A percentile compares a stretch with the other conserved stretches of the same genome.
Conservation (phyloP, 2,329 filamentous ascomycete genomes). For the Trichoderma atrobrunneum region DNA sequence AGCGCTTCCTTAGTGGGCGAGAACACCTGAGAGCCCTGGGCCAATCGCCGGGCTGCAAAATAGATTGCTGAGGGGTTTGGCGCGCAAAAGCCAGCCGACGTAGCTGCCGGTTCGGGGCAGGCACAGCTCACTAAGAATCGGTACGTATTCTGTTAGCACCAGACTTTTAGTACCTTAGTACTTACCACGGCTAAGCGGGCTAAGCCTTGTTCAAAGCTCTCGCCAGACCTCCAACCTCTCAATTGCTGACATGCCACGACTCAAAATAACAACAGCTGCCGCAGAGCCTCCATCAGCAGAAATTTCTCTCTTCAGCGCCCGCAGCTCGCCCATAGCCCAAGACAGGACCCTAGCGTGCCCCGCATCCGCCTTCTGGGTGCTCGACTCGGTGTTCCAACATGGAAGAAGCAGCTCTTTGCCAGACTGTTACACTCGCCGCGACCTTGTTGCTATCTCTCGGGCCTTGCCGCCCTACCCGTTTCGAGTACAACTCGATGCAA, state of each 20-base stretch:
- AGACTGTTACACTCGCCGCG: not conserved
- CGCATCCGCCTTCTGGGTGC: not conserved
- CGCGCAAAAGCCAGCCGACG: not conserved
- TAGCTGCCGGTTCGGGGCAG: not conserved
- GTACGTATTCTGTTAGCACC: not conserved
- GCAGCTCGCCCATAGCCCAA: not conserved
- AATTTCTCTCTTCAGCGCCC: not conserved
- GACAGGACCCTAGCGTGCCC: not conserved
- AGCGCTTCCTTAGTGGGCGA: not conserved
- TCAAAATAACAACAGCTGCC: not conserved
- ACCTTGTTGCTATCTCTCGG: not conserved
- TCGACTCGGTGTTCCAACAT: not conserved
- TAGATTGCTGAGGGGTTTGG: constrained; percentile 16
- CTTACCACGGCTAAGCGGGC: not conserved
- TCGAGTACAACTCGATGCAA: constrained; percentile 2
- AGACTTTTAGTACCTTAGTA: too few relatives aligned
- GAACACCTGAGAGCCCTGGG: not conserved
- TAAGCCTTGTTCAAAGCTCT: constrained; percentile 13
- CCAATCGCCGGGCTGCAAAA: constrained; percentile 4
- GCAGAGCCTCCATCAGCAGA: not conserved
- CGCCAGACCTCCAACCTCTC: not conserved
- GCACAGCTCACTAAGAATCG: not conserved
- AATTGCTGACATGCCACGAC: not conserved
- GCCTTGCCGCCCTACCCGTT: not conserved
- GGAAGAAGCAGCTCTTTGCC: not conserved